Evolutionary conservation across 2,329 filamentous ascomycete species (phyloP).

Genomic region (Albophoma yamanashiensis): DNA sequence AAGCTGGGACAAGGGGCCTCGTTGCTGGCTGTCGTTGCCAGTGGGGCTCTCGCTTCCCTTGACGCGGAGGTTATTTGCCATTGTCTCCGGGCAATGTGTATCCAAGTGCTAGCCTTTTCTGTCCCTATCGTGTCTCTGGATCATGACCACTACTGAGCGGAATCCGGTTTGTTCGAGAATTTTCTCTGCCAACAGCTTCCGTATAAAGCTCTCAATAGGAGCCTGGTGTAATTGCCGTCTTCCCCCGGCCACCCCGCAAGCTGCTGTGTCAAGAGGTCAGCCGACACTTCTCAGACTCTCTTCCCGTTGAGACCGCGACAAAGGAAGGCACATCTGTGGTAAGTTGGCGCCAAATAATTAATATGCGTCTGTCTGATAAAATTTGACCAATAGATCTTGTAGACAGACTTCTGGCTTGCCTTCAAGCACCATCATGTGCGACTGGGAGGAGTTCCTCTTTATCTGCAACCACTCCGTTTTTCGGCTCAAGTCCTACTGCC

Average conservation of each 20-base stretch:
- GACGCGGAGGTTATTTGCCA: neutral
- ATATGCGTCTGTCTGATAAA: neutral
- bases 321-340: neutral
- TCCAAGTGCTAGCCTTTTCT: neutral
- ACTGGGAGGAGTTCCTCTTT: slow-evolving; percentile 61
- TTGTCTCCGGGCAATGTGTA: neutral
- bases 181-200: neutral
- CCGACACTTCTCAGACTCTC: neutral
- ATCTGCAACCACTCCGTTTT: slow-evolving; percentile 49
- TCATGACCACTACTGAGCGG: neutral
- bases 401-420: neutral
- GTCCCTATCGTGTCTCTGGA: neutral
- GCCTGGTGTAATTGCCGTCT: neutral
- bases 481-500: slow-evolving; percentile 59
- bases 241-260: neutral
- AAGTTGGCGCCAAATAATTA: neutral
- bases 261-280: neutral
- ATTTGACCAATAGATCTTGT: neutral
- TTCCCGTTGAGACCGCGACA: neutral
- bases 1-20: neutral
- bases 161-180: neutral
- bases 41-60: neutral
- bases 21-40: neutral
- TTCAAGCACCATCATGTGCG: slow-evolving; percentile 46
- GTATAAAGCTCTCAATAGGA: neutral